Base-by-base conservation (phyloP, 805 yeast genomes). In the Zygosaccharomyces bailii region DNA sequence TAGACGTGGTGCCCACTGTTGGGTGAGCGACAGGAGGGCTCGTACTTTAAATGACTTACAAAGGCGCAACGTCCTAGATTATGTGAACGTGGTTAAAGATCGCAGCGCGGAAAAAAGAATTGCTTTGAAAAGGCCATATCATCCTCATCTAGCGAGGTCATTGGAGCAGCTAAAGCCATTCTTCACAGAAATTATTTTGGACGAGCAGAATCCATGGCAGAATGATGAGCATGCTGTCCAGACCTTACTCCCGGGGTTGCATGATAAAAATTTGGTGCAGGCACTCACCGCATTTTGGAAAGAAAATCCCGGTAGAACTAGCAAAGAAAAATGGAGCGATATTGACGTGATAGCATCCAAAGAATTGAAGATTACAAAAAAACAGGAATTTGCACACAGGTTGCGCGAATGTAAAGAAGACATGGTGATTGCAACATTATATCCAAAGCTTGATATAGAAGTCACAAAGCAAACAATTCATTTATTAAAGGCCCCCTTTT, bases 1-100 rank as follows among this genome's bases (percentile, higher is more conserved):
- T 37, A 84, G 99, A 73, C 86, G 99, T 76, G 99, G 99, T 65
- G 96, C 95, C 11, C 99, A 93, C 73, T 95, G 98, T 59, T 93
- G 99, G 99, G 75, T 93, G 18, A 86, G 96, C 65, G 99, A 93
- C 61, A 67, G 75, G 44, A 70, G 90, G 38, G 96, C 97, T 1
- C 70, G 97, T 45, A 56, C 63, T 1, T 65, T 93, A 49, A 84
- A 79, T 50, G 98, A 93, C 62, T 57, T 70, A 4, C 78, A 79
- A 48, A 77, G 99, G 57, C 74, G 84, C 55, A 80, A 95, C 2
- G 76, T 93, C 9, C 82, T 90, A 24, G 90, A 86, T 53, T 93
- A 93, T 61, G 64, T 93, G 61, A 91, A 87, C 54, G 82, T 90
- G 1, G 70, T 86, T 43, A 80, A 72, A 54, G 78, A 76, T 23